A percentile compares a stretch with the other conserved stretches of the same genome.
Conservation (phyloP, 768 basidiomycete genomes). For the Holtermanniella nyarrowii region DNA sequence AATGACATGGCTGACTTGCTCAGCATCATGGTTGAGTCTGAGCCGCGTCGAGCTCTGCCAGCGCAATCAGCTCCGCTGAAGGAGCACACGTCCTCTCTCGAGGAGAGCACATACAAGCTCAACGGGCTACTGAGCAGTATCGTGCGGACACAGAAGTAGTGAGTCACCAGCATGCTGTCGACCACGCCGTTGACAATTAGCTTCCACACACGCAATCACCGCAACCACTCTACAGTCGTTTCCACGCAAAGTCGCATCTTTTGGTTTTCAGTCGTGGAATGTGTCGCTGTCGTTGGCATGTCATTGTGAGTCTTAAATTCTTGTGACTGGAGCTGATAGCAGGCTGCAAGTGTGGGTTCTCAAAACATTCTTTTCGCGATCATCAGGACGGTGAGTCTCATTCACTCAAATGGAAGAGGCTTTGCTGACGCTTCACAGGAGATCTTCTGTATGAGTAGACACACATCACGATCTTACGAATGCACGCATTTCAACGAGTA, state of each 20-base stretch:
- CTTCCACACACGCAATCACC: conserved; percentile 86
- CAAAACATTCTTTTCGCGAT: conserved; percentile 94
- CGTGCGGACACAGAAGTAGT: conserved; percentile 90
- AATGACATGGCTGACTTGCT: conserved; percentile 53
- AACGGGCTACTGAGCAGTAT: conserved; percentile 78
- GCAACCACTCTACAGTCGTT: conserved; percentile 84
- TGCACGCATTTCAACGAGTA: no score
- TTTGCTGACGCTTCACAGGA: no score
- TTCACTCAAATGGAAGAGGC: no score
- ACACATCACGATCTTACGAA: no score
- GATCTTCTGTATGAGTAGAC: no score
- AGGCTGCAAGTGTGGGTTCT: conserved; percentile 85
- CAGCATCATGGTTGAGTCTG: conserved; percentile 89
- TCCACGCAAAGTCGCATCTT: conserved; percentile 85
- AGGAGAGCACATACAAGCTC: conserved; percentile 90
- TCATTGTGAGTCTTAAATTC: conserved; percentile 55
- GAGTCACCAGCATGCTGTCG: conserved; percentile 32
- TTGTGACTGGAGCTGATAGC: conserved; percentile 5
- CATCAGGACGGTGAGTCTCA: no score
- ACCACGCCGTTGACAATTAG: conserved; percentile 43
- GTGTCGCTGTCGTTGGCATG: conserved; percentile 61
- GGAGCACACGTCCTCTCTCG: conserved; percentile 84
- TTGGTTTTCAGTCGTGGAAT: conserved; percentile 84
- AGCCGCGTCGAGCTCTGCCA: conserved; percentile 79
- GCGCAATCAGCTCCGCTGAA: conserved; percentile 69